These are phyloP conservation scores for Solanum corneliomulleri DNA, from an alignment of 257 asterid species.

Conservation along the genomic window DNA sequence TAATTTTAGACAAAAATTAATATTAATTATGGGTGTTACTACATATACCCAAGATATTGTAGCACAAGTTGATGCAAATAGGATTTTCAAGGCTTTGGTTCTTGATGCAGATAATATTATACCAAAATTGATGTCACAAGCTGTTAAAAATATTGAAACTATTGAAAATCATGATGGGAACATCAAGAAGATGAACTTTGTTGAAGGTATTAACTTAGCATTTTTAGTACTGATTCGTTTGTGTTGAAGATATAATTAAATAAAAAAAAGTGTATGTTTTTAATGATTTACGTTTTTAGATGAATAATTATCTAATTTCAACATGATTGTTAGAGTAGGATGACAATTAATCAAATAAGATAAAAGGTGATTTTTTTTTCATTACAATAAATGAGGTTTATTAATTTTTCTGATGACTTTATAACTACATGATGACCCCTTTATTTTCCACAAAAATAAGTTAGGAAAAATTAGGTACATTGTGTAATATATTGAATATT, in stretches of 20 bases:
- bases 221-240: too few relatives aligned
- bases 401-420: neutral
- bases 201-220: conserved; percentile 9
- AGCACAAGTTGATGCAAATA: conserved; percentile 13
- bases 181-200: conserved; percentile 15
- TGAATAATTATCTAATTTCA: too few relatives aligned
- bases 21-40: conserved; percentile 10
- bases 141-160: conserved; percentile 15
- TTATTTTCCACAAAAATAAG: neutral
- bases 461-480: neutral
- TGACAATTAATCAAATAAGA: neutral
- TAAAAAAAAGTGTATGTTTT: rapidly evolving
- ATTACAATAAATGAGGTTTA: neutral
- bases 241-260: neutral
- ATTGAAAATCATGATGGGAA: conserved; percentile 25
- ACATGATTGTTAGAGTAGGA: neutral
- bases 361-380: neutral
- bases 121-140: conserved; percentile 25
- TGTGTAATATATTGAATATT: neutral
- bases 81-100: conserved; percentile 26
- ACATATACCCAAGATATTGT: conserved; percentile 11
- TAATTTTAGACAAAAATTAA: neutral
- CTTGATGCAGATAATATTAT: conserved; percentile 17
- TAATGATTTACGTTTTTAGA: neutral
- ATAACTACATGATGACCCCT: neutral